These are phyloP conservation scores for Fusarium neocosmosporiellum DNA, from an alignment of 2,329 filamentous ascomycete species.

Conservation along the genomic window DNA sequence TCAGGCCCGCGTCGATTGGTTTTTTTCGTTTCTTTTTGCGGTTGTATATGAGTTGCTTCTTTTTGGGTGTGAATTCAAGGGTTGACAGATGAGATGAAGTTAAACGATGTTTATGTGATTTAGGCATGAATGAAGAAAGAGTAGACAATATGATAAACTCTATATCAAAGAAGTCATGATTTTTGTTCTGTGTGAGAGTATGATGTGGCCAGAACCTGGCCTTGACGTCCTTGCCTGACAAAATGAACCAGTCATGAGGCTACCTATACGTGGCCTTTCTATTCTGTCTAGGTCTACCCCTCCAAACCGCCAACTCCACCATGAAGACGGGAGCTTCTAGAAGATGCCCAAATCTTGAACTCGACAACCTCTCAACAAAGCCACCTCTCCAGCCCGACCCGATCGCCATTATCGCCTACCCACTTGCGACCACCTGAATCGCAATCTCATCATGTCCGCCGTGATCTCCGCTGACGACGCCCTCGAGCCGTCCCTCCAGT, in stretches of 20 bases:
- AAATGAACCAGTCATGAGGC: slow-evolving; percentile 16
- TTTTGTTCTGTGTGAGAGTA: neutral
- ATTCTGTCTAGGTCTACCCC: slow-evolving; percentile 33
- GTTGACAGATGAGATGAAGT: neutral
- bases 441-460: slow-evolving; percentile 50
- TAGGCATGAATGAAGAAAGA: neutral
- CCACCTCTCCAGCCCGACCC: neutral
- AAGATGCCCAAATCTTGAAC: slow-evolving; percentile 38
- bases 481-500: slow-evolving; percentile 93
- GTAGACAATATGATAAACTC: neutral
- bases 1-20: neutral
- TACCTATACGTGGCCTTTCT: neutral
- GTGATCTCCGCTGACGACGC: slow-evolving; percentile 69
- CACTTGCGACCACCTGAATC: neutral
- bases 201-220: neutral
- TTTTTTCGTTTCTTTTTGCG: neutral
- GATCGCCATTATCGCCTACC: neutral
- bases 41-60: neutral
- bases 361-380: slow-evolving; percentile 5
- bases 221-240: slow-evolving; percentile 7
- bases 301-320: slow-evolving; percentile 36
- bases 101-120: neutral
- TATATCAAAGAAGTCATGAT: neutral
- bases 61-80: neutral
- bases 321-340: slow-evolving; percentile 40